Evolutionary conservation across 2,329 filamentous ascomycete genomes (phyloP).

Genomic region (Gyromitra esculenta): DNA sequence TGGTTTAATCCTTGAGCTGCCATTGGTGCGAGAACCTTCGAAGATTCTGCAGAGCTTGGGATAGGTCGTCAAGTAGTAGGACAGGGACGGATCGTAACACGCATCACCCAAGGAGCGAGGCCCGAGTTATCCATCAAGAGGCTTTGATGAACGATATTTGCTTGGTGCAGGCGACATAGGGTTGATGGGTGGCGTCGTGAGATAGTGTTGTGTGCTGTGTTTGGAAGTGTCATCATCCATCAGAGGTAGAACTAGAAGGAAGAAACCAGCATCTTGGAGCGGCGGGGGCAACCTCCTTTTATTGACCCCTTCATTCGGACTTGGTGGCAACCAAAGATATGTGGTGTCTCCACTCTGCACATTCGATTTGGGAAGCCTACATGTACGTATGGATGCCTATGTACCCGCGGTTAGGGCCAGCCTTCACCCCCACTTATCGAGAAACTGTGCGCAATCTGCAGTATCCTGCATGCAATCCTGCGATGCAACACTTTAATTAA

Average conservation of each 20-base stretch:
- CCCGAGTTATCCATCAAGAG: slow-evolving; percentile 11
- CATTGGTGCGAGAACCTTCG: neutral
- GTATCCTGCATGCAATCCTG: slow-evolving; percentile 45
- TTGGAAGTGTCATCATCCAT: slow-evolving; percentile 16
- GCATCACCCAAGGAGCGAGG: slow-evolving; percentile 1
- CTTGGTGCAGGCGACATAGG: slow-evolving; percentile 1
- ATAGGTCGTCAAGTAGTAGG: neutral
- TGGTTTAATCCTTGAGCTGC: slow-evolving; percentile 7
- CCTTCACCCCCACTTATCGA: slow-evolving; percentile 29
- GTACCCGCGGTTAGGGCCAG: slow-evolving; percentile 45
- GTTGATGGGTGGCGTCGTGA: slow-evolving; percentile 21
- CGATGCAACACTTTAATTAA: slow-evolving; percentile 53
- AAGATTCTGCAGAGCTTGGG: slow-evolving; percentile 24
- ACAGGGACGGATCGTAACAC: slow-evolving; percentile 1
- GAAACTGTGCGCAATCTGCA: slow-evolving; percentile 41
- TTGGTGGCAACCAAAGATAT: slow-evolving; percentile 43
- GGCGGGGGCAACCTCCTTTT: slow-evolving; percentile 51
- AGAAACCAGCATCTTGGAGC: slow-evolving; percentile 22
- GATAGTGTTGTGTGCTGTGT: slow-evolving; percentile 18
- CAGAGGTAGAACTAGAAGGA: slow-evolving; percentile 13
- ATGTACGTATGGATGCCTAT: slow-evolving; percentile 31
- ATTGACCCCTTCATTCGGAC: slow-evolving; percentile 46
- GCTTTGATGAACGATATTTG: neutral
- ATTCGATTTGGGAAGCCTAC: slow-evolving; percentile 46
- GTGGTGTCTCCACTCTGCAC: slow-evolving; percentile 47